Base-by-base conservation (phyloP, 2,329 filamentous ascomycete genomes). In the Zymoseptoria tritici region DNA sequence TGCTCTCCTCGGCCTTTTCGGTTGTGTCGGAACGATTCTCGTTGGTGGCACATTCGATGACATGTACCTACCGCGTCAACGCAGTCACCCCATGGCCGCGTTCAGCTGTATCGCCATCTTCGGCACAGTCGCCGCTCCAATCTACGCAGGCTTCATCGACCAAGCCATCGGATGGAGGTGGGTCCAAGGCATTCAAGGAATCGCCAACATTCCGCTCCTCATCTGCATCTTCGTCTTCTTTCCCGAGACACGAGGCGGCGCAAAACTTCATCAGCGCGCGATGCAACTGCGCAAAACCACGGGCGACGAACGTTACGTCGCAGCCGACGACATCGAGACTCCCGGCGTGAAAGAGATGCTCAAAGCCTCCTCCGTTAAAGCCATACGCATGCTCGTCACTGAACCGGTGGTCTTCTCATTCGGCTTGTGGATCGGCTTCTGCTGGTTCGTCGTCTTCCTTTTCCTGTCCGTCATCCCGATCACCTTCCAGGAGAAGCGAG, bases 81-180 rank as follows among this genome's bases (percentile, higher is more conserved):
- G 78, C 52, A 76, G 77, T 50, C 72, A 74, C 24, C 77, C 78
- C 31, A 79, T 80, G 77, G 77, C 78, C 9, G 73, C 75, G 57
- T 80, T 80, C 72, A 74, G 76, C 13, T 80, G 75, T 70, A 73
- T 81, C 50, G 78, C 79, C 62, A 80, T 80, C 58, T 74, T 80
- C 59, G 80, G 80, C 52, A 82, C 80, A 9, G 79, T 82, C 24
- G 78, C 74, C 4, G 80, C 80, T 2, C 80, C 80, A 26, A 81
- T 82, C 65, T 81, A 82, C 66, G 78, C 79, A 53, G 79, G 80
- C 51, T 81, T 81, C 72, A 81, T 82, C 67, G 79, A 81, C 67
- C 73, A 80, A 66, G 71, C 77, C 49, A 72, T 82, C 21, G 79
- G 79, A 57, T 82, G 80, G 80, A 72, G 80, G 57, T 82, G 80